phyloP scores from a whole-genome alignment of 805 yeast species.

The Yarrowia deformans region DNA sequence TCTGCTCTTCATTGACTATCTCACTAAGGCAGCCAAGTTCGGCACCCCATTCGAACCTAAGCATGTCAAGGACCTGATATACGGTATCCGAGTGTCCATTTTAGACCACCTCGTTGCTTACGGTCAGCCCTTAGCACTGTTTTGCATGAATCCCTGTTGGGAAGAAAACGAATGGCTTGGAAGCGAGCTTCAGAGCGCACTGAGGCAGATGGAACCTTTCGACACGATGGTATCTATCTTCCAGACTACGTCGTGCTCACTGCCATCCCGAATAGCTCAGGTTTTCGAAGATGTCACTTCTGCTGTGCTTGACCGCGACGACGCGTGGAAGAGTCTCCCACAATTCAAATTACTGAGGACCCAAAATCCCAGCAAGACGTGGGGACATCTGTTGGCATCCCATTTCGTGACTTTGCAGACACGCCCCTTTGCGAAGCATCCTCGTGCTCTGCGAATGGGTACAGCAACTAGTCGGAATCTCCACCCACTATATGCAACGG shows the following conservation, averaged over 20 bases:
- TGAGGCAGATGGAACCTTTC: background rate
- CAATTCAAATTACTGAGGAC: background rate
- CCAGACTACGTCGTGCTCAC: background rate
- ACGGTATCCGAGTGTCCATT: background rate
- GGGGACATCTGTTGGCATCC: background rate
- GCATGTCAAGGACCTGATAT: background rate
- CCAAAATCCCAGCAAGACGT: background rate
- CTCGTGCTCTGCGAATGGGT: background rate
- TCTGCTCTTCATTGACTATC: conserved; percentile 3
- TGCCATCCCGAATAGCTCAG: background rate
- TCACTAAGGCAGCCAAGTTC: background rate
- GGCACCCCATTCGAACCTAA: background rate
- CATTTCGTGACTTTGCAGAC: background rate
- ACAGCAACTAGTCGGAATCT: background rate
- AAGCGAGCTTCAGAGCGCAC: background rate
- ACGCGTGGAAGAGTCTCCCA: background rate
- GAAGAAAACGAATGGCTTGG: conserved; percentile 10
- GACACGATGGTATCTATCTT: background rate
- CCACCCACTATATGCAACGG: background rate
- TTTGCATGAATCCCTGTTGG: conserved; percentile 3
- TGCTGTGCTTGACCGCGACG: background rate
- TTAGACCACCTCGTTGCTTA: background rate
- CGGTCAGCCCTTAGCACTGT: background rate
- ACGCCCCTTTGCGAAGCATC: background rate
- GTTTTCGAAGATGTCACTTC: background rate